Evolutionary conservation across 495 filamentous ascomycete species (phyloP), one percentile per base, ranked within the genome.

Genomic region (Penicillium coprophilum): DNA sequence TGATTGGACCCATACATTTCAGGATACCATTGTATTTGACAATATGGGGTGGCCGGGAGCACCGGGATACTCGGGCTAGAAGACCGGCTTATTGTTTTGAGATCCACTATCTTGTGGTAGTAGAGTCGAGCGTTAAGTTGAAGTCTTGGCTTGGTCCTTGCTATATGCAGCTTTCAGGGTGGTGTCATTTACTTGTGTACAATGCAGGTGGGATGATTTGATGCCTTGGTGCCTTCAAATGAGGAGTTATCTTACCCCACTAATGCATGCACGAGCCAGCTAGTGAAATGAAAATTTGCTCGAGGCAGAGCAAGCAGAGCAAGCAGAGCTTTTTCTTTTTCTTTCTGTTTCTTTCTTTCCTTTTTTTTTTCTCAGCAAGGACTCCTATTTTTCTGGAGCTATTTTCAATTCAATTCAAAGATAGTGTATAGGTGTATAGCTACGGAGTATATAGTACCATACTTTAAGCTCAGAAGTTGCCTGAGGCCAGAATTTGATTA

Each of bases 201-300:
- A n/a, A n/a, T 38, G 34, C 15, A 38, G 15, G 34, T 21, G 40
- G 40, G 20, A 43, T 43, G 15, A 20, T 43, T 17, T 15, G 20
- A 30, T 51, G 48, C 21, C 21, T 52, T 27, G 23, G 6, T 52
- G 50, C 50, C 17, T 32, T n/a, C 20, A 20, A 39, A 51, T 17
- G 36, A 40, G 32, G 32, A 38, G 48, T 27, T 51, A 36, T 10
- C 36, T 27, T 27, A 6, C 49, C 49, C 34, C 46, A 39, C 20
- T 39, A 50, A 52, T 43, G 36, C 31, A 49, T 52, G 36, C 50
- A 32, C 11, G n/a, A 41, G 50, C 50, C 41, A 52, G 36, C 23
- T 52, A 31, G 15, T 38, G 7, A 31, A 51, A 51, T 39, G 24
- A 51, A 51, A 46, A 46, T 46, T 46, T 46, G 34, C 34, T 41